Conservation (phyloP, 2,329 filamentous ascomycete genomes). For the Fusarium pseudocircinatum region DNA sequence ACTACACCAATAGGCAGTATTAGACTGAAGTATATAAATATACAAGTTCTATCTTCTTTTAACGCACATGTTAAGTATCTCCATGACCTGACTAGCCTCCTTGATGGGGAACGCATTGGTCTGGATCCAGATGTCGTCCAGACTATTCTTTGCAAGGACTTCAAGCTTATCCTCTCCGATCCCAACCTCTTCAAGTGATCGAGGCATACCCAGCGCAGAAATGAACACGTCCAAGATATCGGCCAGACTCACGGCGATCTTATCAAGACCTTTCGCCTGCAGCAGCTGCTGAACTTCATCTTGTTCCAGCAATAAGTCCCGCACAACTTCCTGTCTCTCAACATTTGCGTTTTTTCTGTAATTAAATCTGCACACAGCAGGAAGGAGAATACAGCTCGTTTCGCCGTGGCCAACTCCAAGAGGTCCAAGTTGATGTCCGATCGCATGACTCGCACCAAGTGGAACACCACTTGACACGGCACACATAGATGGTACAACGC, state of each 20-base stretch:
- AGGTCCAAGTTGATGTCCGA: conserved; percentile 63
- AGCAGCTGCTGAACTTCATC: neutral
- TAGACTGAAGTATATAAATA: neutral
- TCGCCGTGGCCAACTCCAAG: conserved; percentile 68
- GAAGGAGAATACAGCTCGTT: conserved; percentile 57
- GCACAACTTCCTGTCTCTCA: conserved; percentile 30
- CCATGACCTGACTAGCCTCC: conserved; percentile 58
- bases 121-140: conserved; percentile 60
- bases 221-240: conserved; percentile 63
- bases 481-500: conserved; percentile 63
- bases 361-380: conserved; percentile 66
- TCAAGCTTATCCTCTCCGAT: conserved; percentile 59
- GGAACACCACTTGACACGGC: conserved; percentile 53
- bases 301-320: conserved; percentile 27
- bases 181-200: conserved; percentile 60
- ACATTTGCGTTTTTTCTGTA: conserved; percentile 45
- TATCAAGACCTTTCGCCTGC: neutral
- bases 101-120: conserved; percentile 61
- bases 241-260: conserved; percentile 53
- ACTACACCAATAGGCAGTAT: conserved; percentile 20
- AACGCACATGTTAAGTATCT: conserved; percentile 58
- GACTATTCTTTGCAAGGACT: conserved; percentile 57
- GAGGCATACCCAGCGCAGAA: conserved; percentile 62
- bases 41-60: neutral
- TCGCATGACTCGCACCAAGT: conserved; percentile 61